Evolutionary conservation across 805 yeast genomes (phyloP), one percentile per base, ranked within the genome.

Genomic region (Jamesozyma piceae): DNA sequence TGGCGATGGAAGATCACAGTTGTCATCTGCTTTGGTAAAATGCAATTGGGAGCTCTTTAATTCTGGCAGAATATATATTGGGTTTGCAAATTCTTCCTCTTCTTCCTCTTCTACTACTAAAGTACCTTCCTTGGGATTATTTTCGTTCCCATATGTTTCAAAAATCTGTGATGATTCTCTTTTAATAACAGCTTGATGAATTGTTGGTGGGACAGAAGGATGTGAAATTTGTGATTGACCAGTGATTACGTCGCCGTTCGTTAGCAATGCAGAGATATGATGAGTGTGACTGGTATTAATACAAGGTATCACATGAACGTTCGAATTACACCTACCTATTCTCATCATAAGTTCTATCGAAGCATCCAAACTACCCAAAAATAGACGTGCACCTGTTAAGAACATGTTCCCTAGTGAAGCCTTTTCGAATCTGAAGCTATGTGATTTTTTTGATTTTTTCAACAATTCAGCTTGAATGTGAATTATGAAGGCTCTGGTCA

Each of bases 141-240:
- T n/a, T 5, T 14, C 32, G 11, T 29, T 29, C 5, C 17, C 32
- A 29, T 29, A 11, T 14, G 9, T 31, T 31, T 11, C 10, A 13
- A 10, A 8, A 15, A 15, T 20, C 14, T 11, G 13, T 4, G 27
- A 18, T 18, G 20, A 5, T 19, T 33, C 26, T 4, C 15, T 19
- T 20, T 19, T 33, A 33, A 5, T 33, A 19, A 33, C 20, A 19
- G 26, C 24, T 13, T 33, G 36, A 20, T 20, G 19, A 5, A 33
- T 33, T 3, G 4, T 20, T 17, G 26, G 14, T 19, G 36, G 24
- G 3, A 8, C 36, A 27, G 62, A 62, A 1, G 97, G 97, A 62
- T 89, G 97, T 1, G 95, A 86, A 10, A 89, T 89, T 56, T 88
- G 95, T 3, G 90, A 81, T 60, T 89, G 97, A 11, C 97, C 97